Conservation (phyloP, 1,284 basidiomycete species). For the Anthracocystis setariae region DNA sequence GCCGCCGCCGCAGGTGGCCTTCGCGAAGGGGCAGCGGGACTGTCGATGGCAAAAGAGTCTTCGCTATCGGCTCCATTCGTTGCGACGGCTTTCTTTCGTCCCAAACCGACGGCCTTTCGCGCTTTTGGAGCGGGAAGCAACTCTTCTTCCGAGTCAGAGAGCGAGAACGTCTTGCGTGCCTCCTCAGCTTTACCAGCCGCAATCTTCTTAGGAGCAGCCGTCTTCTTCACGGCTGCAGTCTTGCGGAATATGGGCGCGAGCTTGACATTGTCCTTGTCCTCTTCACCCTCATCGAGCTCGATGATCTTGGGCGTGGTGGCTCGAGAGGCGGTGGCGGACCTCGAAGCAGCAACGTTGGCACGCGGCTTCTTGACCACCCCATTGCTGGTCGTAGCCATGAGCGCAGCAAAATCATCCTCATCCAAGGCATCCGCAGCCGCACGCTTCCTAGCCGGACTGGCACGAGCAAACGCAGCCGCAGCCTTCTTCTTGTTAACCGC, state of each 20-base stretch:
- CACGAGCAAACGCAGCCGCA: constrained; percentile 25
- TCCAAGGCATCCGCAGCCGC: constrained; percentile 41
- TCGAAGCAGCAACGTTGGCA: constrained; percentile 16
- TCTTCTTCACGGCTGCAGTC: constrained; percentile 18
- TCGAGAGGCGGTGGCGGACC: constrained; percentile 29
- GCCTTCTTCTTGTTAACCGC: constrained; percentile 42
- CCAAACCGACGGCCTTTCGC: constrained; percentile 23
- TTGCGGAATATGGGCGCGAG: constrained; percentile 41
- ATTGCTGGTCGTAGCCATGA: constrained; percentile 25
- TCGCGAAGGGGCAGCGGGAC: constrained; percentile 26
- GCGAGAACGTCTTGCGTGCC: constrained; percentile 30
- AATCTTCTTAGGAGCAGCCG: constrained; percentile 16
- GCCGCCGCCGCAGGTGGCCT: too few species aligned
- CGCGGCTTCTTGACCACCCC: constrained; percentile 29
- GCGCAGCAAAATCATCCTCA: constrained; percentile 39
- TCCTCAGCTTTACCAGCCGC: constrained; percentile 29
- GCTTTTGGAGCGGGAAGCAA: constrained; percentile 28
- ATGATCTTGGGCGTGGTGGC: constrained; percentile 38
- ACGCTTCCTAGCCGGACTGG: constrained; percentile 30
- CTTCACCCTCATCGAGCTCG: constrained; percentile 19
- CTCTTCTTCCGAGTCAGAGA: constrained; percentile 51
- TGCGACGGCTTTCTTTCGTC: constrained; percentile 33
- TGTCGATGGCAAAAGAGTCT: constrained; percentile 44
- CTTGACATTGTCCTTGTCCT: constrained; percentile 21
- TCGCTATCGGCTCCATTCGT: constrained; percentile 27